Conservation (phyloP, 2,329 filamentous ascomycete genomes). For the Chrysoporthe cubensis region DNA sequence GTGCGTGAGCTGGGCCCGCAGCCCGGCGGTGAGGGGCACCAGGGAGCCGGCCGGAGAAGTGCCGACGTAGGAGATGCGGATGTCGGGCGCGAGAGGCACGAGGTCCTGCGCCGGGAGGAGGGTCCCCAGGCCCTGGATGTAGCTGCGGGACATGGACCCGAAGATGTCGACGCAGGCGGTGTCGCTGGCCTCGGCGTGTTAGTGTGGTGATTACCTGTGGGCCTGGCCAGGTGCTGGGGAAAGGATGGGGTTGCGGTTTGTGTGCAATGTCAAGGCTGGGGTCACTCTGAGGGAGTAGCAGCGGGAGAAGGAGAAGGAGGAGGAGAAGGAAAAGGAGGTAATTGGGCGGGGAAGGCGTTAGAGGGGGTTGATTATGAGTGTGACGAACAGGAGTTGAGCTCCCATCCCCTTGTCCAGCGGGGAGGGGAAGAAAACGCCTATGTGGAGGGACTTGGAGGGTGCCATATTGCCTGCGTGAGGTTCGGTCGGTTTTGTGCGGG, state of each 20-base stretch:
- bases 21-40: slow-evolving; percentile 47
- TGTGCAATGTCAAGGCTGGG: no score
- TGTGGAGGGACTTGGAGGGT: slow-evolving; percentile 39
- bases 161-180: slow-evolving; percentile 55
- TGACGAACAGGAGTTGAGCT: slow-evolving; percentile 47
- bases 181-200: slow-evolving; percentile 39
- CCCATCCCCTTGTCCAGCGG: not conserved
- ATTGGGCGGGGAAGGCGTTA: not conserved
- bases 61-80: slow-evolving; percentile 53
- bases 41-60: slow-evolving; percentile 38
- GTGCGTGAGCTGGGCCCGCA: slow-evolving; percentile 46
- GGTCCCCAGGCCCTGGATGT: slow-evolving; percentile 41
- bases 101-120: slow-evolving; percentile 42
- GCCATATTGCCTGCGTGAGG: not conserved
- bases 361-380: not conserved
- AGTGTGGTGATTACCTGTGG: not conserved
- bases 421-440: slow-evolving; percentile 56
- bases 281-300: not conserved
- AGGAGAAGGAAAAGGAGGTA: not conserved
- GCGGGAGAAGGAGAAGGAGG: not conserved
- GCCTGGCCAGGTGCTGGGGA: no score
- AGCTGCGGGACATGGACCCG: slow-evolving; percentile 49
- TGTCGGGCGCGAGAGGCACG: slow-evolving; percentile 45
- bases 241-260: not conserved
- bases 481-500: not conserved